These are phyloP conservation scores for Passiflora organensis DNA, from an alignment of 345 rosid genomes.

Conservation along the genomic window DNA sequence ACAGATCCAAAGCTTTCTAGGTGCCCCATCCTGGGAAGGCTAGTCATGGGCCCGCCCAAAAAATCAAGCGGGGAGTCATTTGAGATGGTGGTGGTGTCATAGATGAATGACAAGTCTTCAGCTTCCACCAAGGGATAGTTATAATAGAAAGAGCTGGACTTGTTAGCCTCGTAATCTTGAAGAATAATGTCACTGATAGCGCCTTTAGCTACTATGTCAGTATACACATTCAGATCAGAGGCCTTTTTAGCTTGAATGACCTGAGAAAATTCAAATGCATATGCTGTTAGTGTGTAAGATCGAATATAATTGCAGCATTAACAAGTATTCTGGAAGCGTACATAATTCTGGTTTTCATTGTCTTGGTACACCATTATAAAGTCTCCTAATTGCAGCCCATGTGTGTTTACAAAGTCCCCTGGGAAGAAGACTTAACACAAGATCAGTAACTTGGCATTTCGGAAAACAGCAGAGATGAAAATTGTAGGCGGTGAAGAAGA, in stretches of 20 bases:
- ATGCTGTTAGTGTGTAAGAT: background rate
- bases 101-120: slow-evolving; percentile 54
- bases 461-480: background rate
- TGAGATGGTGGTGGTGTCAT: slow-evolving; percentile 71
- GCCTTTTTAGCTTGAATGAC: slow-evolving; percentile 88
- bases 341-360: slow-evolving; percentile 50
- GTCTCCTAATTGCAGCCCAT: slow-evolving; percentile 81
- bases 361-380: slow-evolving; percentile 74
- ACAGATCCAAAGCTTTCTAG: slow-evolving; percentile 69
- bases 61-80: slow-evolving; percentile 79
- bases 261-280: slow-evolving; percentile 26
- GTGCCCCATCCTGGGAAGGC: slow-evolving; percentile 45
- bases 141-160: slow-evolving; percentile 31
- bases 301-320: background rate
- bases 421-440: slow-evolving; percentile 7
- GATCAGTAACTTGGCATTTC: background rate
- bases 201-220: slow-evolving; percentile 37
- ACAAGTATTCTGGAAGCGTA: no score
- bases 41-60: slow-evolving; percentile 64
- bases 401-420: slow-evolving; percentile 86
- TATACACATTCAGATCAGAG: slow-evolving; percentile 53
- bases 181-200: slow-evolving; percentile 43
- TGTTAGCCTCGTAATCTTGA: slow-evolving; percentile 38
- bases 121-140: slow-evolving; percentile 37
- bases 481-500: background rate